Evolutionary conservation across 2,329 filamentous ascomycete species (phyloP), one percentile per base, ranked within the genome.

Genomic region (Paramyrothecium sp.): DNA sequence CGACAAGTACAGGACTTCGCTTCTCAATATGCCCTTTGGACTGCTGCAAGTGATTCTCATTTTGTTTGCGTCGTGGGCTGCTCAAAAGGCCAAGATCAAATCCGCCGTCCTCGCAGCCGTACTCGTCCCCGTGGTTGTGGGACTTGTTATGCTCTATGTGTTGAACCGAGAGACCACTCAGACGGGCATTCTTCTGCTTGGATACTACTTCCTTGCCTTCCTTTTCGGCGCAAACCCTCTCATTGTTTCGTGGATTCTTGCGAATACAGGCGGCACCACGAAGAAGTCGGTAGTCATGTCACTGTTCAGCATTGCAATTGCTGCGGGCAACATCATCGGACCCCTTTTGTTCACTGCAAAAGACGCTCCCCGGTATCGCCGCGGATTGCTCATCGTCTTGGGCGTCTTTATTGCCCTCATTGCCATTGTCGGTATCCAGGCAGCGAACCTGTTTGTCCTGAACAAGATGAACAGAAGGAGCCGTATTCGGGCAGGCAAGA

Each of bases 11-110:
- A 74, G 64, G 2, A 83, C 85, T 0, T 84, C 81, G 3, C 72
- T 89, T 3, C 77, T 89, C 19, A 89, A 87, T 66, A 89, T 89
- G 61, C 87, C 87, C 0, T 89, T 89, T 58, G 87, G 87, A 1
- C 80, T 79, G 0, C 69, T 89, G 7, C 87, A 89, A 67, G 75
- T 83, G 33, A 65, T 85, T 10, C 73, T 87, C 51, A 87, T 89
- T 56, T 69, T 89, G 2, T 67, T 82, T 7, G 77, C 80, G 0
- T 85, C 86, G 0, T 89, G 78, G 61, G 76, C 85, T 0, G 85
- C 85, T 0, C 80, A 84, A 56, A 81, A 78, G 13, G 79, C 80
- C 34, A 79, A 79, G 1, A 66, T 83, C 61, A 90, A 90, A 71
- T 82, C 80, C 0, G 71, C 71, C 3, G 73, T 89, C 19, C 73